A percentile compares a stretch with the other conserved stretches of the same genome.
phyloP scores from a whole-genome alignment of 805 yeast genomes.

The Brettanomyces sp. region DNA sequence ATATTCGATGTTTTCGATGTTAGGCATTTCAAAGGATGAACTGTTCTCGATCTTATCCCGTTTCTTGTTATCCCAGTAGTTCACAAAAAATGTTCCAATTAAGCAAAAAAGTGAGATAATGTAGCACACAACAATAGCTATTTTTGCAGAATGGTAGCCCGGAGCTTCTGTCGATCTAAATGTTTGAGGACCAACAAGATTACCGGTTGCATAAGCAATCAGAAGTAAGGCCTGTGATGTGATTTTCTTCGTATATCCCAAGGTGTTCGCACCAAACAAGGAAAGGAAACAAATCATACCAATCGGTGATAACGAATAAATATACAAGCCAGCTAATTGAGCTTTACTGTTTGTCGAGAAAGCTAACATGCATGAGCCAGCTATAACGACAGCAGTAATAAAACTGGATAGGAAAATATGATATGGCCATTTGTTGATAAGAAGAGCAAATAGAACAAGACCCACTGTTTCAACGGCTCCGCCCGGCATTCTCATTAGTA shows the following conservation, averaged over 20 bases:
- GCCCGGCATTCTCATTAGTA: conserved; percentile 25
- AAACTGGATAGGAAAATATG: conserved; percentile 18
- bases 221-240: conserved; percentile 45
- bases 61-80: conserved; percentile 27
- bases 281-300: conserved; percentile 2
- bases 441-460: conserved; percentile 14
- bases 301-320: background rate
- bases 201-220: conserved; percentile 57
- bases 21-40: conserved; percentile 7
- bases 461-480: conserved; percentile 29
- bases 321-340: conserved; percentile 21
- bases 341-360: conserved; percentile 14
- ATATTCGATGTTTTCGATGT: conserved; percentile 11
- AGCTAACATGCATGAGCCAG: conserved; percentile 22
- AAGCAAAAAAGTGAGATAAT: background rate
- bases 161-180: conserved; percentile 50
- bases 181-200: conserved; percentile 66
- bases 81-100: conserved; percentile 18
- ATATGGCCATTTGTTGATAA: conserved; percentile 15
- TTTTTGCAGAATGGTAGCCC: conserved; percentile 43
- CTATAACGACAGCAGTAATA: conserved; percentile 15
- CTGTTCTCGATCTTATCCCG: conserved; percentile 28
- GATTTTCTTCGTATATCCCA: conserved; percentile 66
- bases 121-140: conserved; percentile 37
- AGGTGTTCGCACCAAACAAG: conserved; percentile 30